Evolutionary conservation across 805 yeast species (phyloP), one percentile per base, ranked within the genome.

Genomic region (Saturnispora quitensis): DNA sequence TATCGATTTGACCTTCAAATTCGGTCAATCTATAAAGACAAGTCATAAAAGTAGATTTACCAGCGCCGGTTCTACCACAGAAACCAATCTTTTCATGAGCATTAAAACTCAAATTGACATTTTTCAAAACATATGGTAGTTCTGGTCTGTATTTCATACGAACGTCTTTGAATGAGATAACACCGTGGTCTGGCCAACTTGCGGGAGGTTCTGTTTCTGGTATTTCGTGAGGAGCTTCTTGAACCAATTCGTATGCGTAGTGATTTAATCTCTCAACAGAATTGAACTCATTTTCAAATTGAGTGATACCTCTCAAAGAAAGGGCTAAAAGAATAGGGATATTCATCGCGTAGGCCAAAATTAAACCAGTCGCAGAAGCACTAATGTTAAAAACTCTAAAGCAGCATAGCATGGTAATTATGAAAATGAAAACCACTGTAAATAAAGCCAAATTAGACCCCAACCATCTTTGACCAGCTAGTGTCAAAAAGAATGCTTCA

Each of bases 41-140:
- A 10, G 81, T 74, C 82, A 82, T 81, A 47, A 82, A 79, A 3
- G 86, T 75, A 2, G 83, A 71, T 66, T 82, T 82, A 47, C 96
- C 96, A 3, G 95, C 95, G 59, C 96, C 96, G 0, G 96, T 88
- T 64, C 96, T 76, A 43, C 96, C 96, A 71, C 93, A 85, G 51
- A 88, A 82, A 47, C 95, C 96, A 58, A 88, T 76, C 61, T 84
- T 86, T 63, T 86, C 88, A 18, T 75, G 70, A 0, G 82, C 75
- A 10, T 71, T 64, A 45, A 85, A 71, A 6, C 55, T 68, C 57
- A 74, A 60, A 25, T 60, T 64, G 52, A 82, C 58, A 53, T 74
- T 61, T 52, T 73, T 77, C 61, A 82, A 68, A 5, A 80, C 87
- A 38, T 75, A 64, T 7, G 87, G 87, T 52, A 82, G 68, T 0